Evolutionary conservation across 371 early-diverging fungal genomes (phyloP), one percentile per base, ranked within the genome.

Genomic region (Apophysomyces ossiformis): DNA sequence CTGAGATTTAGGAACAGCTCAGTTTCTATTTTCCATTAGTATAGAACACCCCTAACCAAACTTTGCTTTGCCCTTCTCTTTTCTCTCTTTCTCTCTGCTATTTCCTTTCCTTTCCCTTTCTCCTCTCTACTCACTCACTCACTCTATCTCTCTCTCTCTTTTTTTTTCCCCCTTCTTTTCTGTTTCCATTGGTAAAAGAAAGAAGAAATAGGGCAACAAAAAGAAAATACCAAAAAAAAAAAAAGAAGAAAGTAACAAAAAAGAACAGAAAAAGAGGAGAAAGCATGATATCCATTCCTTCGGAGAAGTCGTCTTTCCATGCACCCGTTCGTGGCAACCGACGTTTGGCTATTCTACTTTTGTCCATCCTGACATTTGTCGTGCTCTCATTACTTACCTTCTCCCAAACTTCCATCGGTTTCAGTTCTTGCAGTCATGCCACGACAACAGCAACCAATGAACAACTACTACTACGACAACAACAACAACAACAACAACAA

Each of bases 241-340:
- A 26, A 26, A 26, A 26, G 26, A 26, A 26, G 32, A 2, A 26
- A 26, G 32, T 26, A 26, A 1, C 32, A 26, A 26, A 26, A 26
- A 26, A 26, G 32, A 26, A n/a, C n/a, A 37, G 1, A 60, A 26
- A 32, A 37, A 39, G 37, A 50, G 21, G 5, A 50, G 21, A 5
- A 21, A 11, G 1, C 2, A 50, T 50, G 54, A 50, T 50, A n/a
- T 50, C 54, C 16, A 16, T 50, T 50, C 54, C 54, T 50, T 61
- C 74, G 47, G 74, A 77, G 65, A 77, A 77, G 41, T 54, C 73
- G 38, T 26, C 66, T 36, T 18, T 71, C 12, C 69, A 77, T 36
- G 60, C 70, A 58, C 65, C 72, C 46, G 43, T 75, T 15, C 69
- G 79, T 62, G 75, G 79, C 45, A 79, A 76, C 66, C 67, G 60